These are phyloP conservation scores for Omphalotus olearius DNA, from an alignment of 1,284 basidiomycete species.

Conservation along the genomic window DNA sequence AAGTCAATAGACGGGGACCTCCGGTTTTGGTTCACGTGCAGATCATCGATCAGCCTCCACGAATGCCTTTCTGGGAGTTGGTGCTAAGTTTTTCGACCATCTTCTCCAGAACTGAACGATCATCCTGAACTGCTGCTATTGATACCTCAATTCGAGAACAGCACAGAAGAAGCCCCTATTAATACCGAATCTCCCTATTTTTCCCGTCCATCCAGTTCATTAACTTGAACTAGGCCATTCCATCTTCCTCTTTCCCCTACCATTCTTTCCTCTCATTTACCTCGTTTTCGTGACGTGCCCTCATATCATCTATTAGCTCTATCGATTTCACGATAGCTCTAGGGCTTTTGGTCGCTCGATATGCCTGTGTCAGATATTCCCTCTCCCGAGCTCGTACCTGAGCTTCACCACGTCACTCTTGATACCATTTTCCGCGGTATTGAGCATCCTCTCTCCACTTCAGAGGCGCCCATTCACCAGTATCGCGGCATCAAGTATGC, in stretches of 20 bases:
- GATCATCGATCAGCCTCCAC: constrained; percentile 4
- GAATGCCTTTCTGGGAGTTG: constrained; percentile 5
- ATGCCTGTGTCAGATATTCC: constrained; percentile 10
- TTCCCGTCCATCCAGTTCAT: too few species aligned
- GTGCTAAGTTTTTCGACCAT: not conserved
- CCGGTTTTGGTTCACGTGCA: constrained; percentile 4
- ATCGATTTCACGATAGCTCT: constrained; percentile 22
- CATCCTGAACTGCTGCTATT: too few species aligned
- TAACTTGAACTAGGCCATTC: too few species aligned
- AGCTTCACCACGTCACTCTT: constrained; percentile 49
- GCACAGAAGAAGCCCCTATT: too few species aligned
- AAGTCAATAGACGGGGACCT: not conserved
- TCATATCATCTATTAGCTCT: not conserved
- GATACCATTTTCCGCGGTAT: constrained; percentile 62
- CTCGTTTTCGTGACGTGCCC: constrained; percentile 5
- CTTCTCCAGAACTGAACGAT: not conserved
- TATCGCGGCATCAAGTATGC: constrained; percentile 76
- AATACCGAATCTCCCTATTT: too few species aligned
- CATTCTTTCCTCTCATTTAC: not conserved
- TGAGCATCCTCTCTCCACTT: constrained; percentile 53
- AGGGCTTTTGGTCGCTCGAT: not conserved
- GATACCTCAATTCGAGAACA: too few species aligned
- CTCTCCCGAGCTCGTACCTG: constrained; percentile 20
- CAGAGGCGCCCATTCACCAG: constrained; percentile 56
- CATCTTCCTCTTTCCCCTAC: constrained; percentile 3